Base-by-base conservation (phyloP, 2,329 filamentous ascomycete species). In the Colletotrichum musae region DNA sequence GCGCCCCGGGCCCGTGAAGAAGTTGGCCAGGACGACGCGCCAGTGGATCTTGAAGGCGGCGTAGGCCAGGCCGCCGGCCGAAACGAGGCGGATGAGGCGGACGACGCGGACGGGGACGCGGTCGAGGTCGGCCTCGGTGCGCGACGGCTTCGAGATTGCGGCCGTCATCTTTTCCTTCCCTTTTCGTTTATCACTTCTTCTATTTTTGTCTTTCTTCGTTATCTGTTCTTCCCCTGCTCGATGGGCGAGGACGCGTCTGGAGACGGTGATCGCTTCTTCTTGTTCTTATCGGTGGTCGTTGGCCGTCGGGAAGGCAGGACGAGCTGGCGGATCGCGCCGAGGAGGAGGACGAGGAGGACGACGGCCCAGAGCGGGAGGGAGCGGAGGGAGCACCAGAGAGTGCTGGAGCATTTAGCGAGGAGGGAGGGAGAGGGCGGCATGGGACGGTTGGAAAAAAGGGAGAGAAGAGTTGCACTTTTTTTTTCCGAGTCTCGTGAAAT, bases 1-100 rank as follows among this genome's bases (percentile, higher is more conserved):
- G 60, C 86, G 81, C 3, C 87, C 88, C 0, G 87, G 87, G 0
- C 87, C 88, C 0, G 85, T 88, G 68, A 87, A 77, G 75, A 89
- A 89, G 32, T 79, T 72, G 60, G 77, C 75, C 12, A 84, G 68
- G 24, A 81, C 69, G 2, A 71, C 71, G 16, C 73, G 72, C 79
- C 84, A 85, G 73, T 87, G 79, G 68, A 84, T 74, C 66, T 82
- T 81, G 67, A 81, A 83, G 2, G 84, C 81, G 2, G 82, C 83
- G 73, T 87, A 88, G 18, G 83, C 85, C 18, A 82, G 74, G 1
- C 81, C 81, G 6, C 81, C 84, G 2, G 82, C 71, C 15, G 77
- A 76, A 15, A 83, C 74, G 1, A 86, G 84, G 58, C 81, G 74
- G 70, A 81, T 71, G 59, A 80, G 73, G 43, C 70, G 73, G 70